phyloP scores from a whole-genome alignment of 139 green algal species.

The Asterochloris sp. region DNA sequence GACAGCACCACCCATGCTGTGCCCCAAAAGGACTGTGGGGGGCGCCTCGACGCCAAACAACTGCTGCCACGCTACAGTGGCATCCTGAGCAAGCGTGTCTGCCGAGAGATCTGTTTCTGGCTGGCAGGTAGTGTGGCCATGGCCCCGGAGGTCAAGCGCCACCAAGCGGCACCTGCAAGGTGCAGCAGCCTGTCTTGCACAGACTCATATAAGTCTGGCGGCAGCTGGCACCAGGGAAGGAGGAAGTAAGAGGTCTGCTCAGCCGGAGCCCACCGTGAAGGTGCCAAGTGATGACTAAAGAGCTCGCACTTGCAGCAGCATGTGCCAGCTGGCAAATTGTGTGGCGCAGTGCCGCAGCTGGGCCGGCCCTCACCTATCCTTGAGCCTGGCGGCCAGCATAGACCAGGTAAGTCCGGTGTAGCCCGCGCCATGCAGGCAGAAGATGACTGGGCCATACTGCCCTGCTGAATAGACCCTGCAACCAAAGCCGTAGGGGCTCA shows the following conservation, averaged over 20 bases:
- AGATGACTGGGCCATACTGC: slow-evolving; percentile 48
- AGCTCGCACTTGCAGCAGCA: not conserved
- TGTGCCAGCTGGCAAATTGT: not conserved
- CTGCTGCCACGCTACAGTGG: slow-evolving; percentile 56
- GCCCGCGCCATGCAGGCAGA: slow-evolving; percentile 82
- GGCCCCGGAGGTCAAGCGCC: slow-evolving; percentile 74
- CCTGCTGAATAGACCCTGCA: slow-evolving; percentile 65
- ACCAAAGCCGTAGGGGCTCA: not conserved
- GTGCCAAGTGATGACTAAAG: not conserved
- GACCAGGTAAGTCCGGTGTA: slow-evolving; percentile 88
- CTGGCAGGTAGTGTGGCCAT: slow-evolving; percentile 55
- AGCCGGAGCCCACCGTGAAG: not conserved
- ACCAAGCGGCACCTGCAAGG: slow-evolving; percentile 58
- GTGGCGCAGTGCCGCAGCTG: not conserved
- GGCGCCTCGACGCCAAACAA: slow-evolving; percentile 41
- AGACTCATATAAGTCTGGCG: not conserved
- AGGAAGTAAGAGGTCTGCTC: not conserved
- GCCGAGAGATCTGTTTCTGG: slow-evolving; percentile 68
- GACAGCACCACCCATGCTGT: slow-evolving; percentile 86
- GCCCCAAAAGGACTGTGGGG: slow-evolving; percentile 72
- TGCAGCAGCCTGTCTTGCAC: not conserved
- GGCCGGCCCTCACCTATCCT: slow-evolving; percentile 42
- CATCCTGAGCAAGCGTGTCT: slow-evolving; percentile 48
- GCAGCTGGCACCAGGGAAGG: not conserved
- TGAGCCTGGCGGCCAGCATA: slow-evolving; percentile 61